Base-by-base conservation (phyloP, 805 yeast genomes). In the Lachancea kluyveri region DNA sequence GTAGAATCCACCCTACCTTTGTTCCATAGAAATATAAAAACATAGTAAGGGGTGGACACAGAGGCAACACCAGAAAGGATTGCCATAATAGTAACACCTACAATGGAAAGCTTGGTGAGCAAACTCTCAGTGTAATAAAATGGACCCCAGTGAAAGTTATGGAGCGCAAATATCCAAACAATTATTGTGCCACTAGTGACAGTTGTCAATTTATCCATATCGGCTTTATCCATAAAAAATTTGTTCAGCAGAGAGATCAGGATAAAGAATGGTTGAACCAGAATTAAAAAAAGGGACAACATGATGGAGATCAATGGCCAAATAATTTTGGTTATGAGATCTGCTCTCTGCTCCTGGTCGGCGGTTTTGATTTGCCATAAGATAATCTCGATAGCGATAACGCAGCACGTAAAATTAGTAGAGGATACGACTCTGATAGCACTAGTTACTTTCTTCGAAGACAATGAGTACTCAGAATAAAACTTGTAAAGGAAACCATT, bases 31-130 rank as follows among this genome's bases (percentile, higher is more conserved):
- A 39, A 39, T 21, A 42, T 23, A 17, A 41, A 38, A 1, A 52
- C 48, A 24, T 53, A 55, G 29, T 51, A 54, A 3, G 51, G 37
- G 2, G 59, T 53, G 2, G 62, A 55, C 1, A 50, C 50, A 22
- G 59, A 50, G 4, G 60, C 62, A 17, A 57, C 39, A 3, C 58
- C 59, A 2, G 62, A 55, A 19, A 57, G 31, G 11, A 42, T 34
- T 5, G 59, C 58, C 57, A 57, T 48, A 8, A 55, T 19, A 2
- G 57, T 51, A 1, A 54, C 55, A 12, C 62, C 62, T 3, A 46
- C 45, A 4, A 57, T 43, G 5, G 62, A 55, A 10, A 55, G 19
- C 33, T 51, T 55, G 5, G 62, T 57, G 19, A 57, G 36, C 29
- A 55, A 40, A 38, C 48, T 54, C 4, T 39, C 30, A 1, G 59